A percentile compares a stretch with the other conserved stretches of the same genome.
Evolutionary conservation across 352 stramenopile species (phyloP).

Genomic region (Globisporangium sylvaticum): DNA sequence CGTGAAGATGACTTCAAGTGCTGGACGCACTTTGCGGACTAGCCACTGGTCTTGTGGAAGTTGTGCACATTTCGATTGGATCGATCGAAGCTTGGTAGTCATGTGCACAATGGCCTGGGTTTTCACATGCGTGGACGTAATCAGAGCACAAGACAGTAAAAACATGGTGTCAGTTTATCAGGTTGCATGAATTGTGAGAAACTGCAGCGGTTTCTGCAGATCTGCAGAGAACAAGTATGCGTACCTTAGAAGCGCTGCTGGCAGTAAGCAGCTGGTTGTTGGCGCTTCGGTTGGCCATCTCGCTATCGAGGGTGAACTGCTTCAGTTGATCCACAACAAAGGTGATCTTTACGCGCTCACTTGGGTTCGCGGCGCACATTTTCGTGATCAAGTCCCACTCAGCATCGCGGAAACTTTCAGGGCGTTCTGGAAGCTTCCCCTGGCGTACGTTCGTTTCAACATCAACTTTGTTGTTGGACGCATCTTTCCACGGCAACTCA

Average conservation of each 20-base stretch:
- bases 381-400: conserved; percentile 14
- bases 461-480: not conserved
- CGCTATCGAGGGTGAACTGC: not conserved
- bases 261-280: not conserved
- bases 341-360: conserved; percentile 11
- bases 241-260: not conserved
- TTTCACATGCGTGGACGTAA: not conserved
- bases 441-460: not conserved
- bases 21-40: not conserved
- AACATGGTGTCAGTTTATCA: not conserved
- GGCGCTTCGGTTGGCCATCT: not conserved
- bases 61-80: not conserved
- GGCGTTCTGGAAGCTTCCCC: not conserved
- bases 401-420: not conserved
- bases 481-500: not conserved
- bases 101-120: not conserved
- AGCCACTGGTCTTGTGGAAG: not conserved
- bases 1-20: not conserved
- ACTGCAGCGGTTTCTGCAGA: not conserved
- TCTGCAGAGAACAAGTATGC: not conserved
- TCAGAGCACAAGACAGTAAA: not conserved
- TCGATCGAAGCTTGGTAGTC: not conserved
- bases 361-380: conserved; percentile 15
- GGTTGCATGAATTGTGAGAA: not conserved
- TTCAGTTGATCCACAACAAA: conserved; percentile 13